These are phyloP conservation scores for Lentinula novae-zelandiae DNA, from an alignment of 1,284 basidiomycete species.

Conservation along the genomic window DNA sequence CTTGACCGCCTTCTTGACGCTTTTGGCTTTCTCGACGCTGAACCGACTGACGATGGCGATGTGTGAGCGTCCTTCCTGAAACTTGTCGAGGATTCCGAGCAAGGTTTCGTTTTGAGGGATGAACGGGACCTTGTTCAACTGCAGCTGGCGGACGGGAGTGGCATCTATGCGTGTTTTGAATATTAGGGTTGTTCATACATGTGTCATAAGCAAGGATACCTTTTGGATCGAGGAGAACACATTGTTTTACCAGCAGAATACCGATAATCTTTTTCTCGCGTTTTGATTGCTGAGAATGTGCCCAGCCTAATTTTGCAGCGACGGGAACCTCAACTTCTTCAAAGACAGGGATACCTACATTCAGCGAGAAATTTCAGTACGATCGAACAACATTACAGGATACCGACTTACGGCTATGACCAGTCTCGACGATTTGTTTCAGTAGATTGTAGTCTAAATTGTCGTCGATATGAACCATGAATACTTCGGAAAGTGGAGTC, in stretches of 20 bases:
- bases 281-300: constrained; percentile 2
- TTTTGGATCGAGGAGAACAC: constrained; percentile 86
- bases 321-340: constrained; percentile 66
- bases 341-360: constrained; percentile 54
- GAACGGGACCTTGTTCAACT: constrained; percentile 81
- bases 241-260: constrained; percentile 81
- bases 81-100: constrained; percentile 83
- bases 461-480: constrained; percentile 80
- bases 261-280: constrained; percentile 69
- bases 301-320: constrained; percentile 18
- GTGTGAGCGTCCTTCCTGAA: constrained; percentile 89
- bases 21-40: constrained; percentile 54
- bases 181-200: too few species aligned
- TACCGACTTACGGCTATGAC: constrained; percentile 56
- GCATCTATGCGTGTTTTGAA: constrained; percentile 47
- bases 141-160: constrained; percentile 72
- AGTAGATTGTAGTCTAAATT: constrained; percentile 78
- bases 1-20: constrained; percentile 68
- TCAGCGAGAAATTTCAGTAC: not conserved
- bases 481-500: constrained; percentile 77
- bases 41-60: constrained; percentile 85
- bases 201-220: constrained; percentile 33
- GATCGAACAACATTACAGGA: too few species aligned
- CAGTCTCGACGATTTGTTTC: constrained; percentile 69
- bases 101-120: constrained; percentile 87